Evolutionary conservation across 208 protist genomes (phyloP).

Genomic region (Polymyxa betae): DNA sequence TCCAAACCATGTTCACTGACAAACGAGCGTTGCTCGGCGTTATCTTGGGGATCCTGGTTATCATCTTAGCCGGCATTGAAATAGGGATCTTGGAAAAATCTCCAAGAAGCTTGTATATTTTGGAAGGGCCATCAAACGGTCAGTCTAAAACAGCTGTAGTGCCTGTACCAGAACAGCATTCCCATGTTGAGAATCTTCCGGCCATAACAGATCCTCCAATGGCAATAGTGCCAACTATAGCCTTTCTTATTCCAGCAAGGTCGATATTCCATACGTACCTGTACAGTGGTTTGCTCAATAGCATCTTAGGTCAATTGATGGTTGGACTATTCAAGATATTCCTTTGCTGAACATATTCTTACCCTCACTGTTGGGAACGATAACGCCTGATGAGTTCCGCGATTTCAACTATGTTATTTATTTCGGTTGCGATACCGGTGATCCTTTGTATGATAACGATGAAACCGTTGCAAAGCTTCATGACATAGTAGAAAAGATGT

Average conservation of each 20-base stretch:
- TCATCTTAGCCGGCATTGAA: too few species aligned
- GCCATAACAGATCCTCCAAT: too few species aligned
- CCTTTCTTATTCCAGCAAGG: neutral
- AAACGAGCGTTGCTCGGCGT: too few species aligned
- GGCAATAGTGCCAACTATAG: too few species aligned
- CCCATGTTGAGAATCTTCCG: too few species aligned
- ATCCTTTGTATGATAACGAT: slow-evolving; percentile 3
- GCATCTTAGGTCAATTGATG: neutral
- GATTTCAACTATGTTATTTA: neutral
- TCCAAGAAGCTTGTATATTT: too few species aligned
- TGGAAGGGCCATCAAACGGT: too few species aligned
- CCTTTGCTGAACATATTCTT: neutral
- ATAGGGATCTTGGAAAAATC: too few species aligned
- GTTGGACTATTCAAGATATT: neutral
- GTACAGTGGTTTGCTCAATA: neutral
- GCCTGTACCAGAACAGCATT: too few species aligned
- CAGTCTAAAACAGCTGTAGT: too few species aligned
- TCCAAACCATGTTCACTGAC: too few species aligned
- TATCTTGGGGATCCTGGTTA: too few species aligned
- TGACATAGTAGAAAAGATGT: neutral
- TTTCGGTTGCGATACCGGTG: slow-evolving; percentile 32
- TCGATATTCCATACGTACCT: neutral
- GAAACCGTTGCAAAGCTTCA: neutral
- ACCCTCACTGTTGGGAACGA: neutral
- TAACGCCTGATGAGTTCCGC: neutral